Conservation (phyloP, 202 grass and related monocot species). For the Eragrostis tef region DNA sequence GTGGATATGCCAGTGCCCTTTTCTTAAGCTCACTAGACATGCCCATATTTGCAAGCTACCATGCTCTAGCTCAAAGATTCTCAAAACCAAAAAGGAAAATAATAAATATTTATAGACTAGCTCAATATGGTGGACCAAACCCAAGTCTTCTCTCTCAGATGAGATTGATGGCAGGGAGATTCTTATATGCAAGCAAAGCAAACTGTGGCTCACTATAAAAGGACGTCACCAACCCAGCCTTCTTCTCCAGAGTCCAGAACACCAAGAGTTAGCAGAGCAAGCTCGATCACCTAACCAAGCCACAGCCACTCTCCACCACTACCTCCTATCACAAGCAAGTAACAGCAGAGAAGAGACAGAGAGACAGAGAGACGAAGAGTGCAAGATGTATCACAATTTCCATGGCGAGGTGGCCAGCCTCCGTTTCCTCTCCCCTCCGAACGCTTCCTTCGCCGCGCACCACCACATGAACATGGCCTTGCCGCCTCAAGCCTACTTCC, state of each 20-base stretch:
- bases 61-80: constrained; percentile 40
- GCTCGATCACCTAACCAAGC: constrained; percentile 23
- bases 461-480: constrained; percentile 60
- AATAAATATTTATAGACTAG: background rate
- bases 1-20: constrained; percentile 18
- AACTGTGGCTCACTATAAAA: constrained; percentile 63
- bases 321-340: background rate
- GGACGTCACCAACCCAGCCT: constrained; percentile 48
- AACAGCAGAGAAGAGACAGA: constrained; percentile 40
- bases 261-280: constrained; percentile 36
- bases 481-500: constrained; percentile 52
- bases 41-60: constrained; percentile 37
- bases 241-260: constrained; percentile 45
- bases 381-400: constrained; percentile 56
- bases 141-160: constrained; percentile 29
- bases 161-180: constrained; percentile 18
- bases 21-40: constrained; percentile 15
- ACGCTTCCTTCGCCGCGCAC: constrained; percentile 41
- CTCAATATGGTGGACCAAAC: constrained; percentile 30
- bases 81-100: background rate
- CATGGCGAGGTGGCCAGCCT: constrained; percentile 67
- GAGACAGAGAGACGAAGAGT: background rate
- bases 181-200: constrained; percentile 34
- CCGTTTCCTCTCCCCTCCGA: constrained; percentile 53
- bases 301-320: constrained; percentile 9